A percentile compares a stretch with the other conserved stretches of the same genome.
Evolutionary conservation across 202 grass and related monocot genomes (phyloP).

Genomic region (Dendrocalamus latiflorus): DNA sequence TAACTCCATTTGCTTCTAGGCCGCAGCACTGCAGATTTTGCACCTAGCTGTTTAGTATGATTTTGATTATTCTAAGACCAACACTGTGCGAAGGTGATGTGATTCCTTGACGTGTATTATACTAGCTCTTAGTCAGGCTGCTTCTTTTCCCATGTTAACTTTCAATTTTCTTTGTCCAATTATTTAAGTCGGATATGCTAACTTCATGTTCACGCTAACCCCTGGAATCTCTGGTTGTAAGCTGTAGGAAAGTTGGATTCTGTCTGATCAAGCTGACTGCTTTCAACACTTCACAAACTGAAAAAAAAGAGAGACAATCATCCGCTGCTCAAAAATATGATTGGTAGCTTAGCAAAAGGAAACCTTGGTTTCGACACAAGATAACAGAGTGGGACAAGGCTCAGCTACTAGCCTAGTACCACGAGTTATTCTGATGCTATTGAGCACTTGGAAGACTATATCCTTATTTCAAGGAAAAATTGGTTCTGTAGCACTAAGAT

Average conservation of each 20-base stretch:
- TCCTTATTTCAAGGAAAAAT: not conserved
- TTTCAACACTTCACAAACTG: not conserved
- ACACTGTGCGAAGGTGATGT: conserved; percentile 27
- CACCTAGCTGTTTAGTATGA: not conserved
- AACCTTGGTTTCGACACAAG: not conserved
- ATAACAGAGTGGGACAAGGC: not conserved
- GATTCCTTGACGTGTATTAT: conserved; percentile 38
- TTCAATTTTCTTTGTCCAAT: conserved; percentile 1
- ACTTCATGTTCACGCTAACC: conserved; percentile 31
- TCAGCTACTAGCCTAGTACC: not conserved
- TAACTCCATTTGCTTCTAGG: not conserved
- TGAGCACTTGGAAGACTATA: not conserved
- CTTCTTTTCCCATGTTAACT: not conserved
- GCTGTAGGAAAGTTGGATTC: not conserved
- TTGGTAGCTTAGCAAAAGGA: not conserved
- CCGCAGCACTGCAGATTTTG: not conserved
- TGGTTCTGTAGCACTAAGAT: not conserved
- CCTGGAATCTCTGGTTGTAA: not conserved
- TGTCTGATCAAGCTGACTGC: not conserved
- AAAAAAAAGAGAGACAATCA: not conserved
- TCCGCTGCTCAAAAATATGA: not conserved
- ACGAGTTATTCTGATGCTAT: not conserved
- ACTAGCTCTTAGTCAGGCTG: not conserved
- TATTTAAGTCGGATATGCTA: conserved; percentile 15
- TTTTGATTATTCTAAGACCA: conserved; percentile 9